Evolutionary conservation across 257 asterid genomes (phyloP).

Genomic region (Solanum stenotomum): DNA sequence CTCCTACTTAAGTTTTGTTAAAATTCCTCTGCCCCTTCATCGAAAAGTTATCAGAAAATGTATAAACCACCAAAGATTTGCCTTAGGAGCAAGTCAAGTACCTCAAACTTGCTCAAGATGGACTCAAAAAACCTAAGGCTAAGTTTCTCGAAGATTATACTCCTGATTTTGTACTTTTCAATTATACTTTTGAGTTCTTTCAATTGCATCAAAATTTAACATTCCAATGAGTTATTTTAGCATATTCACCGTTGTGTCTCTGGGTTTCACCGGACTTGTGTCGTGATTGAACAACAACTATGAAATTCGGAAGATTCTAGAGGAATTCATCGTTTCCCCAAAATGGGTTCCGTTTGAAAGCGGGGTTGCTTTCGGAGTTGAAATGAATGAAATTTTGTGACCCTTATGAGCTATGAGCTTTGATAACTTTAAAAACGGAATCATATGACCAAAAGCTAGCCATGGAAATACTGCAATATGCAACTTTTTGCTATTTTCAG

Average conservation of each 20-base stretch:
- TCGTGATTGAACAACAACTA: not conserved
- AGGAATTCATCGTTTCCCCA: constrained; percentile 13
- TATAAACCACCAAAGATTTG: constrained; percentile 17
- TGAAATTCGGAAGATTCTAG: not conserved
- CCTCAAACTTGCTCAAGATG: constrained; percentile 4
- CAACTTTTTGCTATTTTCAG: too few relatives aligned
- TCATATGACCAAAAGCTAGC: too few relatives aligned
- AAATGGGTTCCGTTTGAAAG: constrained; percentile 21
- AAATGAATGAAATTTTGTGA: too few relatives aligned
- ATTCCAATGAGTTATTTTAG: constrained; percentile 5
- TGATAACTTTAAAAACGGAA: too few relatives aligned
- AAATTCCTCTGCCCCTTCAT: constrained; percentile 22
- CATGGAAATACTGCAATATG: too few relatives aligned
- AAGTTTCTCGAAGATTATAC: not conserved
- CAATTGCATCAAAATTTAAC: not conserved
- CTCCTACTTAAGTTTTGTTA: constrained; percentile 14
- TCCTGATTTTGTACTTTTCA: not conserved
- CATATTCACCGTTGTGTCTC: not conserved
- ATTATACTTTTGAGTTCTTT: not conserved
- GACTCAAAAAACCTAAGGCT: not conserved
- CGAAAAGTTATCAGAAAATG: constrained; percentile 9
- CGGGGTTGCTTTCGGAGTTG: not conserved
- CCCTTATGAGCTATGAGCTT: too few relatives aligned
- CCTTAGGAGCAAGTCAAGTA: constrained; percentile 12
- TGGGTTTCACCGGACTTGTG: not conserved